Base-by-base conservation (phyloP, 345 rosid genomes). In the Reutealis trisperma region DNA sequence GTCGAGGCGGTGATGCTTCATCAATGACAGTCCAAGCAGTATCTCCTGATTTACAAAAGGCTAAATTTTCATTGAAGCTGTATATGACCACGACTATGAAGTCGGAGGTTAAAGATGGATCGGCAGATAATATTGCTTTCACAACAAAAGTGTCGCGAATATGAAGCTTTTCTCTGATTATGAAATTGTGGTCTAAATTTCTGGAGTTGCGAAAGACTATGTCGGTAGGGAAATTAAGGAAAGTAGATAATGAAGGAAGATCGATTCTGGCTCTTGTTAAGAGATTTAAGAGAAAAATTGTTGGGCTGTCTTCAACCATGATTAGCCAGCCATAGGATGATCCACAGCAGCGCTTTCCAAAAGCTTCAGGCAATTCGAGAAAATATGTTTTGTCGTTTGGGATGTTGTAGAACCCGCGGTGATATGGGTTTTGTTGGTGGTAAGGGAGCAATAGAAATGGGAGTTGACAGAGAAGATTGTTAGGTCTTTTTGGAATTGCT, bases 311-410 rank as follows among this genome's bases (percentile, higher is more conserved):
- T 59, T 79, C 77, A 41, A 61, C 77, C 70, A 73, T 60, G 3
- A 79, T 32, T 27, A 79, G 61, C 76, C 76, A 79, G 24, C 74
- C 77, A 49, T 52, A 34, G 5, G 74, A 67, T 16, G 74, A 79
- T 47, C 82, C 82, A 7, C 77, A 73, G 41, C 52, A 64, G 8
- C 65, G 71, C 45, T 75, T 63, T 37, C 32, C 78, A n/a, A 12
- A 54, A 25, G 41, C 54, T 55, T 75, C 64, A 45, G 47, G 77
- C 11, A 73, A 27, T 16, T 73, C 21, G 7, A 73, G 44, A 44
- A 18, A 0, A 24, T 62, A 73, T 0, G 30, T 63, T 73, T 47
- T 73, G 9, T 12, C 21, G 12, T 73, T 42, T 1, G 49, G 3
- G 2, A 73, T 15, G 30, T 63, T 62, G 44, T 73, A 73, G 41